These are phyloP conservation scores for Xylaria sp. DNA, from an alignment of 2,329 filamentous ascomycete species.

Conservation along the genomic window DNA sequence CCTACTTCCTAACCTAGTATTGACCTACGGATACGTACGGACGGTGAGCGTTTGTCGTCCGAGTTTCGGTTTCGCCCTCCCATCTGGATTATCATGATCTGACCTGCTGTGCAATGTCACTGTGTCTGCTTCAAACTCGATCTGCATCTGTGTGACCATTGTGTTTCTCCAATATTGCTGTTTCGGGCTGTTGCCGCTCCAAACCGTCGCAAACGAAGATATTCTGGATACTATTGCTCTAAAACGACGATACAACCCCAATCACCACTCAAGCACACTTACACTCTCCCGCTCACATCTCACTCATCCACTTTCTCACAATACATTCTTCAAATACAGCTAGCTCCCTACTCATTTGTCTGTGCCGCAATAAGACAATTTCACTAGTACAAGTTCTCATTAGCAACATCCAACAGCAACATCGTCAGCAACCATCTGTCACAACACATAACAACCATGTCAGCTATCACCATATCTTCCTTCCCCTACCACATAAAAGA, in stretches of 20 bases:
- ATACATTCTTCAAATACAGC: background rate
- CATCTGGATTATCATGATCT: background rate
- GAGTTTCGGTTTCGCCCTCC: background rate
- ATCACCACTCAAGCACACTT: too few relatives aligned
- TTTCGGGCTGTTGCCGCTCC: background rate
- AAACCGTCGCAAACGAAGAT: background rate
- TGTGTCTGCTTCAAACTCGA: background rate
- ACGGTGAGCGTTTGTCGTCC: background rate
- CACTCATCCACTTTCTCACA: background rate
- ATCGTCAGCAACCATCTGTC: background rate
- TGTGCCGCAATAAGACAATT: background rate
- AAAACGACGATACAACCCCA: background rate
- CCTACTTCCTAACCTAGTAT: too few relatives aligned
- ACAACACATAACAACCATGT: background rate
- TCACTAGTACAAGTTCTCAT: too few relatives aligned
- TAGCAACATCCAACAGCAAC: background rate
- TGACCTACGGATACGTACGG: background rate
- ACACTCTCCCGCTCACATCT: background rate
- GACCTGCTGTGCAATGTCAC: background rate
- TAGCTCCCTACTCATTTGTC: background rate
- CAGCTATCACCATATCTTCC: slow-evolving; percentile 37
- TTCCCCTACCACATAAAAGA: slow-evolving; percentile 69
- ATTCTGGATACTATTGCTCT: background rate
- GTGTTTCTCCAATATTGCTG: background rate
- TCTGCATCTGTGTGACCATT: background rate